Percentiles rank a stretch among this genome's conserved stretches.
These are phyloP conservation scores for Ceratocystis smalleyi DNA, from an alignment of 2,329 filamentous ascomycete genomes.

Conservation along the genomic window DNA sequence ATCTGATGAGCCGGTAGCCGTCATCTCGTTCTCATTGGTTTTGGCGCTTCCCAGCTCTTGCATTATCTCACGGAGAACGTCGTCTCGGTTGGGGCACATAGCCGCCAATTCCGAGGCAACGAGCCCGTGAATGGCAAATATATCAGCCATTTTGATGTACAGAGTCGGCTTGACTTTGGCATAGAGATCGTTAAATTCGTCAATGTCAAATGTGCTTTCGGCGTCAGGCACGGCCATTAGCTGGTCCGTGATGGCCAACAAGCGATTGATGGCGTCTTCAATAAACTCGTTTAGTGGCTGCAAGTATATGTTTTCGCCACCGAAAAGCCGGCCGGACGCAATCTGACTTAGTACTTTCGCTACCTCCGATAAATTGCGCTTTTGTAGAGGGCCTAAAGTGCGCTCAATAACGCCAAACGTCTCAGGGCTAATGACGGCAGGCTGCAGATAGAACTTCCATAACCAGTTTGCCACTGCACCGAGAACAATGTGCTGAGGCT, in stretches of 20 bases:
- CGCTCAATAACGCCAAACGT: conserved; percentile 87
- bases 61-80: conserved; percentile 78
- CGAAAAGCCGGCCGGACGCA: conserved; percentile 75
- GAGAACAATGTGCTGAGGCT: conserved; percentile 60
- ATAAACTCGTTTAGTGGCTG: conserved; percentile 90
- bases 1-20: conserved; percentile 69
- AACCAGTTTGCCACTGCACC: conserved; percentile 82
- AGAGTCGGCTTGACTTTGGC: conserved; percentile 90
- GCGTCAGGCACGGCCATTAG: conserved; percentile 74
- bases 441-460: conserved; percentile 87
- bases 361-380: conserved; percentile 79
- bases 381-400: conserved; percentile 75
- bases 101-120: conserved; percentile 62
- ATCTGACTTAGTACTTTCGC: conserved; percentile 84
- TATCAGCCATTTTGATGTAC: conserved; percentile 98
- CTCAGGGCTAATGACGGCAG: conserved; percentile 76
- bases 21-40: conserved; percentile 87
- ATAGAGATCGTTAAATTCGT: conserved; percentile 96
- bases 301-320: conserved; percentile 86
- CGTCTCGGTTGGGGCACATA: conserved; percentile 68
- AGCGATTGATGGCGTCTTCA: conserved; percentile 64
- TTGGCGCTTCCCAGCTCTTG: conserved; percentile 91
- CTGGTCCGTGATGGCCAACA: conserved; percentile 58
- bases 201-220: conserved; percentile 89
- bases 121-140: conserved; percentile 88